Evolutionary conservation across 768 basidiomycete species (phyloP), one percentile per base, ranked within the genome.

Genomic region (Candolleomyces efflorescens): DNA sequence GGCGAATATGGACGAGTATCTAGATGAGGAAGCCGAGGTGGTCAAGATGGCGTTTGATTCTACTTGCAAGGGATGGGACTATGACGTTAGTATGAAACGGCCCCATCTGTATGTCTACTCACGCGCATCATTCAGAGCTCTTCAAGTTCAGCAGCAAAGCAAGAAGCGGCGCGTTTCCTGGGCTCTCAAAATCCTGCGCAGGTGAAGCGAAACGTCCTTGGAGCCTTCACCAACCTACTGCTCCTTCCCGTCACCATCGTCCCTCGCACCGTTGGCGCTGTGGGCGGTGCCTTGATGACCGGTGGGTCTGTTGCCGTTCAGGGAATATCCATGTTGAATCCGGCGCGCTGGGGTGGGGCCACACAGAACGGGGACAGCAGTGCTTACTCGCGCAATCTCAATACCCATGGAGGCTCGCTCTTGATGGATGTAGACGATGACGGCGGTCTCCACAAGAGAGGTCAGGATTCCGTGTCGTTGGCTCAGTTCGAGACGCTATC

Each of bases 231-330:
- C 2, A 87, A 91, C 59, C 82, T 93, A 1, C 84, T 99, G 5
- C 76, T 98, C 0, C 77, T 98, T 0, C 96, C 97, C 0, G 97
- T 99, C 17, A 97, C 95, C 1, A 96, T 98, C 68, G 94, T 98
- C 2, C 96, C 96, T 0, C 85, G 90, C 13, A 83, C 84, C 0
- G 86, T 88, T 17, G 17, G 20, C n/a, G 46, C 46, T 18, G 46
- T 48, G 9, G 46, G 46, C 46, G 86, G 82, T 12, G 86, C 80
- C 0, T 71, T 87, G 32, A 81, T 85, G 51, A 86, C 87, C 0
- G 90, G 89, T 3, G 85, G 89, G 0, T 83, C 75, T 2, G 90
- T 86, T 7, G 90, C 92, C 2, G 92, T 86, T 3, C 88, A 87
- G 57, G 93, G 93, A 1, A 86, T 94, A 38, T 76, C 87, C 0